These are phyloP conservation scores for Picea sitchensis DNA, from an alignment of 75 land plant genomes.

Conservation along the genomic window DNA sequence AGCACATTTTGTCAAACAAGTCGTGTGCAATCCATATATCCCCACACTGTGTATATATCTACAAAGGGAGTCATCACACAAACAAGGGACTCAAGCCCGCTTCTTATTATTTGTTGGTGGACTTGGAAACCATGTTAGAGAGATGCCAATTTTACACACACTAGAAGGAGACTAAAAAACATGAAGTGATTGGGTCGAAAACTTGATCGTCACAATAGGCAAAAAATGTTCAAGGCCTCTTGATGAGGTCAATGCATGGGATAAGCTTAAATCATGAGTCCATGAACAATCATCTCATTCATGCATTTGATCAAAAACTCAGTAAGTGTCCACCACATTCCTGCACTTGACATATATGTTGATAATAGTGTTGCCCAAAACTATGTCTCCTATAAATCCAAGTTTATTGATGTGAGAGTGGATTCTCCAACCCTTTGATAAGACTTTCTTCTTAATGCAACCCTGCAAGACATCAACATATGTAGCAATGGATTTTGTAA, in stretches of 20 bases:
- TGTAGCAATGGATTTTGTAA: neutral
- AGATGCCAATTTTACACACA: too few species aligned
- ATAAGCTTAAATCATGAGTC: slow-evolving; percentile 41
- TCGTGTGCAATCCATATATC: too few species aligned
- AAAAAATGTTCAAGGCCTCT: slow-evolving; percentile 24
- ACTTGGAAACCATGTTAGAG: too few species aligned
- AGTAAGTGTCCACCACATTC: slow-evolving; percentile 37
- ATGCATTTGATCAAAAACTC: slow-evolving; percentile 52
- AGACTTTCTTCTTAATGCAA: neutral
- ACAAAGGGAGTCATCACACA: too few species aligned
- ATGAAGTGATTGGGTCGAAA: slow-evolving; percentile 20
- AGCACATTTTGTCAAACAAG: too few species aligned
- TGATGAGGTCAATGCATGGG: slow-evolving; percentile 5
- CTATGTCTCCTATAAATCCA: neutral
- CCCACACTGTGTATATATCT: too few species aligned
- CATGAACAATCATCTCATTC: slow-evolving; percentile 58
- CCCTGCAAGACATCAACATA: neutral
- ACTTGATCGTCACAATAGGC: slow-evolving; percentile 13
- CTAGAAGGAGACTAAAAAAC: neutral
- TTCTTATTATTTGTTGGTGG: too few species aligned
- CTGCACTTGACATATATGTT: slow-evolving; percentile 19
- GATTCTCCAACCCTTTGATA: neutral
- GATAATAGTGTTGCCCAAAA: neutral
- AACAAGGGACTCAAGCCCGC: too few species aligned
- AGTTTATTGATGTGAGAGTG: neutral